Evolutionary conservation across 257 asterid species (phyloP).

Genomic region (Marsdenia floribunda): DNA sequence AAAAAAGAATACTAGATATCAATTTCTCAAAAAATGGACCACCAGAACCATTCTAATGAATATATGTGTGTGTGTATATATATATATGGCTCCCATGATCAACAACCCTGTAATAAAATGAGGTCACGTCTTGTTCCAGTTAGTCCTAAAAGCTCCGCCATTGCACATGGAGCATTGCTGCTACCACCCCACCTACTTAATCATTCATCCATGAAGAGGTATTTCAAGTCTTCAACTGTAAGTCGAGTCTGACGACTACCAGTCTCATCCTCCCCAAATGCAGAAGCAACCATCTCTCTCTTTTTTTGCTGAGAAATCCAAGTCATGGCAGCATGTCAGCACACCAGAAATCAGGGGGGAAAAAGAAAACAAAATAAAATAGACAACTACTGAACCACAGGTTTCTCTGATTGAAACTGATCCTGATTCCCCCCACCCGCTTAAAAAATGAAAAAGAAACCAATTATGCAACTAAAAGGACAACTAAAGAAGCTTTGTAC

Average conservation of each 20-base stretch:
- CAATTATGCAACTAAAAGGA: no score
- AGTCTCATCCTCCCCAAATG: slow-evolving; percentile 86
- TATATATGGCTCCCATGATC: slow-evolving; percentile 15
- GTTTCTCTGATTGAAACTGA: neutral
- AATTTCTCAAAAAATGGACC: slow-evolving; percentile 12
- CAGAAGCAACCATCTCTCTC: slow-evolving; percentile 91
- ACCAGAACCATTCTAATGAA: neutral
- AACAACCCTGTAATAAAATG: slow-evolving; percentile 10
- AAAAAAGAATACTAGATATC: slow-evolving; percentile 4
- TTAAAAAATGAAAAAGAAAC: neutral
- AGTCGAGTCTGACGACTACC: slow-evolving; percentile 74
- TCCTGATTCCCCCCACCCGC: no score
- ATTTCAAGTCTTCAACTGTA: slow-evolving; percentile 79
- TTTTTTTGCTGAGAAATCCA: slow-evolving; percentile 61
- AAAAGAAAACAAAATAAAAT: neutral
- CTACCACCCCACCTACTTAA: slow-evolving; percentile 6
- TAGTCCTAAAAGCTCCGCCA: slow-evolving; percentile 6
- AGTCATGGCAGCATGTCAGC: slow-evolving; percentile 9
- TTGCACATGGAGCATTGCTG: neutral
- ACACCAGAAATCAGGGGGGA: neutral
- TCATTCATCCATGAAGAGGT: slow-evolving; percentile 40
- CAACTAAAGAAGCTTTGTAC: no score
- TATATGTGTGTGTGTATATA: no score
- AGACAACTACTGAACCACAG: neutral
- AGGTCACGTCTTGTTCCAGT: slow-evolving; percentile 3